Conservation (phyloP, 257 asterid genomes). For the Lavandula angustifolia region DNA sequence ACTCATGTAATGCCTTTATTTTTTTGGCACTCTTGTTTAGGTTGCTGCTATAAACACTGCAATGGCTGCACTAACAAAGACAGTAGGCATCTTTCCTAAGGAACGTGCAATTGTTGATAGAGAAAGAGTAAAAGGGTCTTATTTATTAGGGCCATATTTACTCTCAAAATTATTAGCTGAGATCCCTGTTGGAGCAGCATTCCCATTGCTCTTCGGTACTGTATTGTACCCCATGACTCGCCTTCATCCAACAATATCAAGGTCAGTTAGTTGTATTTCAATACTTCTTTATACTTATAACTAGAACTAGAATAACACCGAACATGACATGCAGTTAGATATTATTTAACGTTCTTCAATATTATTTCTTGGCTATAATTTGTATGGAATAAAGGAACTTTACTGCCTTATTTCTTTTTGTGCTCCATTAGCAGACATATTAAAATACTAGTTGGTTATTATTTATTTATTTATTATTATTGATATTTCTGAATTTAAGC, state of each 20-base stretch:
- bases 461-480: conserved; percentile 18
- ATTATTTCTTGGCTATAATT: conserved; percentile 5
- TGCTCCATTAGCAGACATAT: background rate
- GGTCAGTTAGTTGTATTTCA: conserved; percentile 50
- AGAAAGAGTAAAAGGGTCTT: conserved; percentile 89
- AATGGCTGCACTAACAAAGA: conserved; percentile 98
- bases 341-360: conserved; percentile 3
- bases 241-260: conserved; percentile 80
- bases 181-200: conserved; percentile 93
- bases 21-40: conserved; percentile 41
- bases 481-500: no score
- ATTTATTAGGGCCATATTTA: conserved; percentile 84
- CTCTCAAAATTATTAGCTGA: conserved; percentile 92
- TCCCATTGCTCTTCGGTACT: conserved; percentile 89
- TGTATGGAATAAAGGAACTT: background rate
- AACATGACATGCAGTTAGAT: background rate
- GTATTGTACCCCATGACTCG: conserved; percentile 93
- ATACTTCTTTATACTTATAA: background rate
- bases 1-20: conserved; percentile 23
- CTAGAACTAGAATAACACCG: conserved; percentile 15
- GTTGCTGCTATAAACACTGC: conserved; percentile 99
- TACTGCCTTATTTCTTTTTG: background rate
- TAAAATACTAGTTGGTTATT: background rate
- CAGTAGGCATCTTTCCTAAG: conserved; percentile 96
- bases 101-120: conserved; percentile 97